Evolutionary conservation across 768 basidiomycete species (phyloP).

Genomic region (Serendipita sp.): DNA sequence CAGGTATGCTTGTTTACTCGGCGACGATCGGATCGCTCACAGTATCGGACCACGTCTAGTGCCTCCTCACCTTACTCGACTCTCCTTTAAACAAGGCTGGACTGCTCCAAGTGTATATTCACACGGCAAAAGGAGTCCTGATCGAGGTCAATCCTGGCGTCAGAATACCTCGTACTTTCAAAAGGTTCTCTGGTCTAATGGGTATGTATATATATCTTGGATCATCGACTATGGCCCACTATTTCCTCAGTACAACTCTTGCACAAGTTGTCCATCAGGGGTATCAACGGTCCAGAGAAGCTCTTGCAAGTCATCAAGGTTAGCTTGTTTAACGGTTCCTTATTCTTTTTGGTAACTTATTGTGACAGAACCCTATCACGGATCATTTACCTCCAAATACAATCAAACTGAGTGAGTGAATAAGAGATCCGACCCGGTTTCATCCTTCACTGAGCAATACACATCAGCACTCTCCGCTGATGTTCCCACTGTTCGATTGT

Average conservation of each 20-base stretch:
- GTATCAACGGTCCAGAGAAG: slow-evolving; percentile 93
- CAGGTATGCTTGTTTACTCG: slow-evolving; percentile 41
- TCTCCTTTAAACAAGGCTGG: slow-evolving; percentile 98
- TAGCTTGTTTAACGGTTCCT: slow-evolving; percentile 11
- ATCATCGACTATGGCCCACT: background rate
- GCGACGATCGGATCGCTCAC: slow-evolving; percentile 5
- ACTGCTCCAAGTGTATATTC: slow-evolving; percentile 90
- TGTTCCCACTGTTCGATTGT: slow-evolving; percentile 62
- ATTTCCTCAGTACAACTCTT: slow-evolving; percentile 72
- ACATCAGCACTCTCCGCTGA: slow-evolving; percentile 75
- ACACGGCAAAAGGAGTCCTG: slow-evolving; percentile 87
- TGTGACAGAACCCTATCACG: slow-evolving; percentile 66
- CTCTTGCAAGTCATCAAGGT: slow-evolving; percentile 94
- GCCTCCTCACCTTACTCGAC: slow-evolving; percentile 87
- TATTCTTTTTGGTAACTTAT: slow-evolving; percentile 4
- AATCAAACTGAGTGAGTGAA: slow-evolving; percentile 73
- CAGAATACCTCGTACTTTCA: slow-evolving; percentile 94
- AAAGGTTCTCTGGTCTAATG: slow-evolving; percentile 97
- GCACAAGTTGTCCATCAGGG: slow-evolving; percentile 87
- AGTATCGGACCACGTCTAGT: slow-evolving; percentile 31
- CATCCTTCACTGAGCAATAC: background rate
- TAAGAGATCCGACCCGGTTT: background rate
- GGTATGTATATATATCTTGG: slow-evolving; percentile 31
- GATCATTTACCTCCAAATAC: slow-evolving; percentile 94
- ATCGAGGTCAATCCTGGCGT: slow-evolving; percentile 99